Conservation (phyloP, 345 rosid species). For the Ricinus communis region DNA sequence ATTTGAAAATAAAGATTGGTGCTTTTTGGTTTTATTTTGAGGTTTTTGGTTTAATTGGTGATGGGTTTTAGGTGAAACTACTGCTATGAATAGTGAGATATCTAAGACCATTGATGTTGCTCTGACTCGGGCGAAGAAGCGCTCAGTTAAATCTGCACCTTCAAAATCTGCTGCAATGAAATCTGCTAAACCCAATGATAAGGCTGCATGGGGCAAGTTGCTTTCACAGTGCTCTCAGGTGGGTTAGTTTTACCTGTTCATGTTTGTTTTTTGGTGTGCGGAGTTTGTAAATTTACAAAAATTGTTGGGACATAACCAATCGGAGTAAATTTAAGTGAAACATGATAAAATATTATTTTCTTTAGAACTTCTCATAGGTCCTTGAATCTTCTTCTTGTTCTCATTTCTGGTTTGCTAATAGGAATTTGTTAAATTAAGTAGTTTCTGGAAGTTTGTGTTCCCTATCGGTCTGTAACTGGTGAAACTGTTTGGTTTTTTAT, state of each 20-base stretch:
- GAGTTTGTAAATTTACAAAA: background rate
- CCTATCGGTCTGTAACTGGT: background rate
- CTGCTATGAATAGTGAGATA: constrained; percentile 41
- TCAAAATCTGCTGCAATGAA: background rate
- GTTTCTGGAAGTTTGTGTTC: background rate
- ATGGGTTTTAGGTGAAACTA: constrained; percentile 46
- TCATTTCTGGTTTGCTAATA: background rate
- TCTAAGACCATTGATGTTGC: constrained; percentile 32
- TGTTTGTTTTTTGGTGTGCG: background rate
- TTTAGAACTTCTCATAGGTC: too few species aligned
- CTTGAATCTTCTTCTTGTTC: background rate
- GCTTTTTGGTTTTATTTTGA: constrained; percentile 1
- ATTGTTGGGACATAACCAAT: background rate
- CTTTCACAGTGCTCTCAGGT: constrained; percentile 89
- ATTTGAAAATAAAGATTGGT: constrained; percentile 3
- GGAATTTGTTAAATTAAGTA: background rate
- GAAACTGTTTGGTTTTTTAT: background rate
- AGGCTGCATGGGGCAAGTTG: constrained; percentile 84
- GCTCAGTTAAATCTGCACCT: constrained; percentile 20
- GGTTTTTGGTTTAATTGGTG: constrained; percentile 12
- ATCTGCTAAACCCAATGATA: constrained; percentile 36
- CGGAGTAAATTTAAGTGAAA: background rate
- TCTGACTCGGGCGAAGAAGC: constrained; percentile 42
- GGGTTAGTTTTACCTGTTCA: constrained; percentile 15
- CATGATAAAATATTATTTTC: background rate